Base-by-base conservation (phyloP, 176 grass and related monocot genomes). In the Triticum urartu region DNA sequence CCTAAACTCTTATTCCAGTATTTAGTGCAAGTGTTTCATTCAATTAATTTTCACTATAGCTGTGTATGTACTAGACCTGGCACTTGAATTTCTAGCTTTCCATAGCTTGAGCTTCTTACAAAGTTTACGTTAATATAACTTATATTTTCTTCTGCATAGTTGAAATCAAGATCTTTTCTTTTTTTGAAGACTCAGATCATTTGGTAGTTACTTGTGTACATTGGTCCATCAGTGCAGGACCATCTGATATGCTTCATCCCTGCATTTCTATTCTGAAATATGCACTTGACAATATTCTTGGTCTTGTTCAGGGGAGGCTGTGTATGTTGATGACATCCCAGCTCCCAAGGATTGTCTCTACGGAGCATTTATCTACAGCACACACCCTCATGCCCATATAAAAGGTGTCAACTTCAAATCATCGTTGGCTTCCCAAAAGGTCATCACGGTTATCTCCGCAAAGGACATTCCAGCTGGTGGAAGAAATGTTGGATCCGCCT, bases 311-410 rank as follows among this genome's bases (percentile, higher is more conserved):
- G 95, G 95, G 75, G 95, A 97, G 85, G 95, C 95, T 25, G 90
- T 97, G 72, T 97, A 94, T 3, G 87, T 94, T 60, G 95, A 97
- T 86, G 95, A 97, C 52, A 93, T 97, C 74, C 92, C 95, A 78
- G 80, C 95, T 86, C 89, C 90, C 18, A 93, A 89, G 62, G 92
- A 97, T 61, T 97, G 95, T 48, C 92, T 97, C 22, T 94, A 92
- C 65, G 95, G 92, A 67, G 92, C 95, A 52, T 97, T 97, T 88
- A 90, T 97, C 75, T 94, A 94, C 69, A 94, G 95, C 89, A 94
- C 87, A 64, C 85, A 88, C 45, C 92, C 95, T 39, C 81, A 88
- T 69, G 95, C 92, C 77, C 72, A 74, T 38, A 59, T 97, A 73
- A 91, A 93, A 28, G 84, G 82, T 43, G 67, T 95, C 63, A 89